Percentiles rank a stretch among this genome's conserved stretches.
Evolutionary conservation across 177 flowering plant species (phyloP).

Genomic region (Vitis hybrid): DNA sequence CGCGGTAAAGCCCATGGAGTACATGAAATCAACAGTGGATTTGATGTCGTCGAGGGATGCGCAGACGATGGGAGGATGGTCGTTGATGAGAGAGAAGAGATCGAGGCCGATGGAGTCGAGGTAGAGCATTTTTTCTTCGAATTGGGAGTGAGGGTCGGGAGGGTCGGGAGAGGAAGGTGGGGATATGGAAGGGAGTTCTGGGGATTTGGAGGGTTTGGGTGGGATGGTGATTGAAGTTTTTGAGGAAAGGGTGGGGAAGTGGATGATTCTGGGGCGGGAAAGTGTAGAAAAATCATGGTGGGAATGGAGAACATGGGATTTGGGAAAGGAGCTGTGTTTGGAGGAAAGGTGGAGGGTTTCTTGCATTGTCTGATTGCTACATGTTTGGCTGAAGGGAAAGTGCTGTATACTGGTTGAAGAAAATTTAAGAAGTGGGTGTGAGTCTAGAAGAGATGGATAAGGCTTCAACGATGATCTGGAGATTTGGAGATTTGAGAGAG

Average conservation of each 20-base stretch:
- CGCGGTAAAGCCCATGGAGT: constrained; percentile 54
- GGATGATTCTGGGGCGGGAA: constrained; percentile 35
- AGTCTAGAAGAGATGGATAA: too few species aligned
- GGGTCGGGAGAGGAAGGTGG: constrained; percentile 12
- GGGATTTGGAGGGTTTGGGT: constrained; percentile 29
- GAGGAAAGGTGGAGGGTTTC: constrained; percentile 35
- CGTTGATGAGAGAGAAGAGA: constrained; percentile 43
- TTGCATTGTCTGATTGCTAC: constrained; percentile 32
- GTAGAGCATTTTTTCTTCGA: constrained; percentile 68
- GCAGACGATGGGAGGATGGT: constrained; percentile 48
- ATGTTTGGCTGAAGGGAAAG: constrained; percentile 2
- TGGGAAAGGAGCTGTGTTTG: constrained; percentile 17
- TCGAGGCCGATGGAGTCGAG: constrained; percentile 88
- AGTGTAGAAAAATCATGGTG: constrained; percentile 19
- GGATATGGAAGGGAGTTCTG: constrained; percentile 20
- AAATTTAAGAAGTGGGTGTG: constrained; percentile 13
- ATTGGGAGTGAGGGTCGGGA: constrained; percentile 19
- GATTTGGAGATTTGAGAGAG: too few species aligned
- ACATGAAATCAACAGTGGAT: constrained; percentile 51
- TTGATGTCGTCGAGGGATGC: constrained; percentile 44
- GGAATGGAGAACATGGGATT: constrained; percentile 14
- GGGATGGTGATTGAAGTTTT: constrained; percentile 33
- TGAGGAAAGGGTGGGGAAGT: constrained; percentile 29
- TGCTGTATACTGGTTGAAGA: constrained; percentile 6
- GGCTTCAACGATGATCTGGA: too few species aligned